Base-by-base conservation (phyloP, 1,284 basidiomycete species). In the Tetrapyrgos nigripes region DNA sequence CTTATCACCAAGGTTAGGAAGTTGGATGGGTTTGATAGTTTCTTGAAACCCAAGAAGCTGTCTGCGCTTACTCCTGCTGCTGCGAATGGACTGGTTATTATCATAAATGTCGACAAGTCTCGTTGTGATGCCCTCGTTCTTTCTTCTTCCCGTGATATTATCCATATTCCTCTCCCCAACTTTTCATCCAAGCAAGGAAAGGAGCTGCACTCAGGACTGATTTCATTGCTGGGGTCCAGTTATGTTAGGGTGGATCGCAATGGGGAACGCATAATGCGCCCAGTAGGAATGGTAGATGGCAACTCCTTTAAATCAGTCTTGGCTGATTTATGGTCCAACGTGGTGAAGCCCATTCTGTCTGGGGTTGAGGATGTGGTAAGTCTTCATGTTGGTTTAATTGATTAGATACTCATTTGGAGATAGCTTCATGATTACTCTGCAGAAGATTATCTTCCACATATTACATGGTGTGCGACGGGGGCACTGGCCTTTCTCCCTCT, bases 11-110 rank as follows among this genome's bases (percentile, higher is more conserved):
- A 62, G 27, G 55, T 62, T 23, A 33, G 60, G 6, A 24, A 21
- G 1, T 50, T 59, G 14, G 26, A 43, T 11, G 54, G 57, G 0
- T 62, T 62, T 52, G 46, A 55, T 19, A 11, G 47, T 23, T 62
- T 62, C n/a, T 23, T 62, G 19, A 53, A 43, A 17, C 37, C 57
- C 23, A 59, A 56, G 33, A 44, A 33, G 13, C 46, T 58, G 14
- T 4, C 50, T 3, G 24, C 43, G 23, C 45, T 58, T 3, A 2
- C 44, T 2, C n/a, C 35, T n/a, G 53, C 58, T 19, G 51, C 54
- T 17, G 6, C 37, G n/a, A 14, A 33, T 33, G 61, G 61, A 3
- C 61, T 57, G 13, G 53, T 62, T 10, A 54, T 62, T 13, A 31
- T 57, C 46, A 50, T 62, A 2, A 60, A 50, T 46, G 26, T 60